Conservation (phyloP, 2,329 filamentous ascomycete genomes). For the Hypoxylon sp. region DNA sequence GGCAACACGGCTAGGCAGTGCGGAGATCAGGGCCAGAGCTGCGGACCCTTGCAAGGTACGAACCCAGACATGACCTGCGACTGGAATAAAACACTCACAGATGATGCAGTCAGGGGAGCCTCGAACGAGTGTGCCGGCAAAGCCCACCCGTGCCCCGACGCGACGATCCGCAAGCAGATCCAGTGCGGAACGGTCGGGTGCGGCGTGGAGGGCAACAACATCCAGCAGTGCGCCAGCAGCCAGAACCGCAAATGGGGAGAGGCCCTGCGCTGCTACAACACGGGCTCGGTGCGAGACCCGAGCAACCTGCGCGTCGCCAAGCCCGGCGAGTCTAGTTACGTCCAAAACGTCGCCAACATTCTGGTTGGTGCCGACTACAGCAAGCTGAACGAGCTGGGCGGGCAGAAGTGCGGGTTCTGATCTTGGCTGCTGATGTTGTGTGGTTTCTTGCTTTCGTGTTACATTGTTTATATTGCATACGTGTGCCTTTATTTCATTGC, state of each 20-base stretch:
- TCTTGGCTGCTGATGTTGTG: neutral
- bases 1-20: constrained; percentile 14
- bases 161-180: neutral
- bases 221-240: constrained; percentile 9
- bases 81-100: too few species aligned
- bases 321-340: constrained; percentile 8
- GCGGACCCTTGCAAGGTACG: constrained; percentile 17
- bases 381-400: constrained; percentile 1
- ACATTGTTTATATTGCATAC: neutral
- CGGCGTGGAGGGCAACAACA: constrained; percentile 6
- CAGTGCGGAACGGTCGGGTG: constrained; percentile 16
- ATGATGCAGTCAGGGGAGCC: too few species aligned
- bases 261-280: constrained; percentile 20
- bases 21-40: constrained; percentile 14
- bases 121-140: constrained; percentile 1
- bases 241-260: constrained; percentile 6
- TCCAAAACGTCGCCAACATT: constrained; percentile 17
- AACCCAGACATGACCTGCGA: too few species aligned
- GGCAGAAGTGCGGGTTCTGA: constrained; percentile 10
- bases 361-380: constrained; percentile 7
- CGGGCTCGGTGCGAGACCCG: constrained; percentile 2
- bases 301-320: neutral
- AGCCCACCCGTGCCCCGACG: constrained; percentile 14
- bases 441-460: neutral
- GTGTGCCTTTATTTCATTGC: neutral